Evolutionary conservation across 2,329 filamentous ascomycete genomes (phyloP).

Genomic region (Cladophialophora psammophila): DNA sequence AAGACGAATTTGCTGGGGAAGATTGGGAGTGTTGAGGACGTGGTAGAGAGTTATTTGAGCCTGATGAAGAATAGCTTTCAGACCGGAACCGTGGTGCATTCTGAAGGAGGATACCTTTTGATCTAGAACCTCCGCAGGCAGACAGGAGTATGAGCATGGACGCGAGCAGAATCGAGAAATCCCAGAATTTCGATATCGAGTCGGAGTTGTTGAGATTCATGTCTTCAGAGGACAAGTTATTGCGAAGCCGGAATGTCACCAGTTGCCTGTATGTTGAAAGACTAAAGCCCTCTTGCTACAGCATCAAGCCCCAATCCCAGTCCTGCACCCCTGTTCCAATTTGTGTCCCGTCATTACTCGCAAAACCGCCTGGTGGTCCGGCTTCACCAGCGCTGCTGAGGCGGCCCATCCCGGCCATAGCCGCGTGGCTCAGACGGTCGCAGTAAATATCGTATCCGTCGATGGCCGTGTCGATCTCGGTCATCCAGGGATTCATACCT

Average conservation of each 20-base stretch:
- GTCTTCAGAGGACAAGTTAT: background rate
- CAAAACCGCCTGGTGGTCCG: slow-evolving; percentile 1
- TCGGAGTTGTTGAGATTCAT: background rate
- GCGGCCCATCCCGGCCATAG: slow-evolving; percentile 30
- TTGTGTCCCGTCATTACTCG: slow-evolving; percentile 25
- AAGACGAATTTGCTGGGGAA: slow-evolving; percentile 38
- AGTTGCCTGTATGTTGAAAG: background rate
- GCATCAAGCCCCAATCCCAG: slow-evolving; percentile 34
- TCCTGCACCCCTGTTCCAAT: slow-evolving; percentile 32
- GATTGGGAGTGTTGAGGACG: slow-evolving; percentile 46
- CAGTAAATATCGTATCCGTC: slow-evolving; percentile 36
- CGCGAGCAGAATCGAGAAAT: background rate
- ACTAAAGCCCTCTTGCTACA: background rate
- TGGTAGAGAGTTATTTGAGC: slow-evolving; percentile 55
- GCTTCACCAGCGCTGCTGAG: background rate
- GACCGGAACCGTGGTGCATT: slow-evolving; percentile 46
- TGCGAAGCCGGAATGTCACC: background rate
- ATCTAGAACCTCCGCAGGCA: background rate
- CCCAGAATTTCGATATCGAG: background rate
- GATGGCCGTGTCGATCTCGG: slow-evolving; percentile 35
- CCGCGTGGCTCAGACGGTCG: slow-evolving; percentile 32
- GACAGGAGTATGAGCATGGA: background rate
- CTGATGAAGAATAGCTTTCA: slow-evolving; percentile 53
- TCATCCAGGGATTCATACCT: slow-evolving; percentile 33
- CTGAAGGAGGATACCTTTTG: slow-evolving; percentile 50